These are phyloP conservation scores for Leccinum subgranulosum DNA, from an alignment of 768 basidiomycete species.

Conservation along the genomic window DNA sequence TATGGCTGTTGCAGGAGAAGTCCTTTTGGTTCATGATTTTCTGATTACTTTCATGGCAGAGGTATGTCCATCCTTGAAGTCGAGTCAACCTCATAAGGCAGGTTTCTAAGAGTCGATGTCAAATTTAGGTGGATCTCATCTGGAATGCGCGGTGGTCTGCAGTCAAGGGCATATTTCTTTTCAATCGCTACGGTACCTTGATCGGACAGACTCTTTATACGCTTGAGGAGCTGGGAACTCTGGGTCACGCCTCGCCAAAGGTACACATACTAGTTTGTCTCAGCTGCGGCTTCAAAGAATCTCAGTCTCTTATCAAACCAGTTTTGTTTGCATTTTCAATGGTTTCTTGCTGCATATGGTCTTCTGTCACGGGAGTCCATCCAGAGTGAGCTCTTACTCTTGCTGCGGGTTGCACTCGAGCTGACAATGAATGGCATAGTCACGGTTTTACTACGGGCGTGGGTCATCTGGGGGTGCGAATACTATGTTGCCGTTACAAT, in stretches of 20 bases:
- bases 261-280: background rate
- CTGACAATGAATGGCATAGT: background rate
- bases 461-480: conserved; percentile 17
- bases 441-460: conserved; percentile 15
- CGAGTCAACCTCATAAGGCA: background rate
- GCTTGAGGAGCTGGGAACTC: conserved; percentile 14
- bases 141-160: conserved; percentile 11
- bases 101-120: background rate
- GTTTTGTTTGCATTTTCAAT: conserved; percentile 14
- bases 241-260: conserved; percentile 8
- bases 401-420: background rate
- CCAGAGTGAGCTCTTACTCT: background rate
- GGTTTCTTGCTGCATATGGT: background rate
- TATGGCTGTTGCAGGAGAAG: background rate
- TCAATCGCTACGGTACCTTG: conserved; percentile 19
- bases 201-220: conserved; percentile 5
- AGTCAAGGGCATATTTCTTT: conserved; percentile 13
- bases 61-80: conserved; percentile 1
- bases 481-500: background rate
- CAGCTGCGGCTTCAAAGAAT: background rate
- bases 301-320: background rate
- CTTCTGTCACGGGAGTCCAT: background rate
- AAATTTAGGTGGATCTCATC: background rate
- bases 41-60: conserved; percentile 13
- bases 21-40: conserved; percentile 4